Percentiles rank a stretch among this genome's conserved stretches.
phyloP scores from a whole-genome alignment of 2,329 filamentous ascomycete genomes.

The Raffaelea ambrosiae region DNA sequence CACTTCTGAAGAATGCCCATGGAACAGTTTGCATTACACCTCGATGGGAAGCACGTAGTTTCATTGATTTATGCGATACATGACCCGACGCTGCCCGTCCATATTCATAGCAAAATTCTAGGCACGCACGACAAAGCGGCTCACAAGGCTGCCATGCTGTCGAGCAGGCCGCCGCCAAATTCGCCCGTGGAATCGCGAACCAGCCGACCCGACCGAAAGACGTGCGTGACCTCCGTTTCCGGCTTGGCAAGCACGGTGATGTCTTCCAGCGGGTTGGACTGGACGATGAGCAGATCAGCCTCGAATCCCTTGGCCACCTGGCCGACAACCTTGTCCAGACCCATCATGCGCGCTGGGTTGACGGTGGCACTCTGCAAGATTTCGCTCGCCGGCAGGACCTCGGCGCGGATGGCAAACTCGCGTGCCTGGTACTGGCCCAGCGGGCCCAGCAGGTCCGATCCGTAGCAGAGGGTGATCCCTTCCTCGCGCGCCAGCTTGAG shows the following conservation, averaged over 20 bases:
- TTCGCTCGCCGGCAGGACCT: conserved; percentile 30
- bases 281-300: conserved; percentile 42
- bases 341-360: conserved; percentile 37
- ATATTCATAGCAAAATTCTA: no score
- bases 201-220: conserved; percentile 40
- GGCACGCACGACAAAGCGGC: no score
- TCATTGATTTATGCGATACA: no score
- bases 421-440: conserved; percentile 37
- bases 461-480: conserved; percentile 45
- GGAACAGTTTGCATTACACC: no score
- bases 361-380: conserved; percentile 42
- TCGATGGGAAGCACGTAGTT: no score
- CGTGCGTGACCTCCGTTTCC: conserved; percentile 33
- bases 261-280: conserved; percentile 42
- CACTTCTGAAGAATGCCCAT: no score
- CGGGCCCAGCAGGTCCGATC: conserved; percentile 44
- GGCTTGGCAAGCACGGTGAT: conserved; percentile 37
- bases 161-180: no score
- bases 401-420: conserved; percentile 37
- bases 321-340: conserved; percentile 32
- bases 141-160: no score
- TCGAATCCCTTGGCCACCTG: conserved; percentile 36
- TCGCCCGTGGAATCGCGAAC: no score
- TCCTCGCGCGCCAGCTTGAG: conserved; percentile 37
- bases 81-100: no score